These are phyloP conservation scores for Myriosclerotinia curreyana DNA, from an alignment of 2,329 filamentous ascomycete species.

Conservation along the genomic window DNA sequence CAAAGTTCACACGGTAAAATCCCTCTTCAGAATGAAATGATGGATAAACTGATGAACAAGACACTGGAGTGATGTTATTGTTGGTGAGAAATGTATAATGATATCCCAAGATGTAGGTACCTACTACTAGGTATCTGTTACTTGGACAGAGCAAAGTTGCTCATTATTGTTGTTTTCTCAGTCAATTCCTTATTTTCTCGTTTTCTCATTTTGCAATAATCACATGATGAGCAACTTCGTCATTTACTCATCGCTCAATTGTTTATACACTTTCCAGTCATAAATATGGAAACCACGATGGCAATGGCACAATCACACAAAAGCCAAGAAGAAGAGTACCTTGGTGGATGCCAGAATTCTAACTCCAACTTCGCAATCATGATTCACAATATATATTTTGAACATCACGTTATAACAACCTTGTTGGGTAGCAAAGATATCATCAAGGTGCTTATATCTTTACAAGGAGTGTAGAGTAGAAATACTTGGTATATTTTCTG, in stretches of 20 bases:
- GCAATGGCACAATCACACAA: slow-evolving; percentile 1
- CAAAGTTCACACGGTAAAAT: no score
- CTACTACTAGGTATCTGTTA: no score
- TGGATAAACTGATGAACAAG: not conserved
- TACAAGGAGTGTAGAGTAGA: not conserved
- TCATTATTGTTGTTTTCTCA: no score
- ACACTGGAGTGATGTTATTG: no score
- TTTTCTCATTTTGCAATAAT: no score
- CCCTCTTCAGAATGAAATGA: not conserved
- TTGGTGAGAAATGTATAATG: no score
- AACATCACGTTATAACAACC: slow-evolving; percentile 14
- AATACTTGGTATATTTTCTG: not conserved
- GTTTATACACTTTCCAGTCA: not conserved
- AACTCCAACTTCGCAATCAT: not conserved
- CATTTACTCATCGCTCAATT: no score
- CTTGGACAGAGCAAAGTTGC: no score
- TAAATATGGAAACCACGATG: slow-evolving; percentile 1
- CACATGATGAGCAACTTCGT: not conserved
- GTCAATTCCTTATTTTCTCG: no score
- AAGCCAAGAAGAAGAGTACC: slow-evolving; percentile 12
- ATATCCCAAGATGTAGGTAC: no score
- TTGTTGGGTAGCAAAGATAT: slow-evolving; percentile 6
- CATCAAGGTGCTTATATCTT: slow-evolving; percentile 14
- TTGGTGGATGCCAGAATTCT: not conserved
- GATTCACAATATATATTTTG: not conserved